Evolutionary conservation across 2,329 filamentous ascomycete species (phyloP), one percentile per base, ranked within the genome.

Genomic region (Scleromitrula shiraiana): DNA sequence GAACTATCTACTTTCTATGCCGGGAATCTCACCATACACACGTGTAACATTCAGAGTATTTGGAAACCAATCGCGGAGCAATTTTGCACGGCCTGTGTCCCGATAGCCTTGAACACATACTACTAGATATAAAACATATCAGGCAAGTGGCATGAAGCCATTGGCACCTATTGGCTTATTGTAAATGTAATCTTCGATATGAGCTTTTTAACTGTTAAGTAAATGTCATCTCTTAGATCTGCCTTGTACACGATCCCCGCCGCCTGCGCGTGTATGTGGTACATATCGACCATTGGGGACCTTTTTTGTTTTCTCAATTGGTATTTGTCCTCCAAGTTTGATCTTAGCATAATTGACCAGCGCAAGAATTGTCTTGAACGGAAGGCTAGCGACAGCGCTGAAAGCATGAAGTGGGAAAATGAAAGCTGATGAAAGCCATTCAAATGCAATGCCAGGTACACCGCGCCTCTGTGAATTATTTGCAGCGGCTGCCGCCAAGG

Each of bases 401-500:
- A 59, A 37, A 15, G 55, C 53, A 35, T 62, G 62, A 7, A 64
- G 22, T 14, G 62, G 62, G 1, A 63, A 29, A 2, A 59, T 54
- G 24, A 63, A 33, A 19, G 56, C 54, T 6, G 56, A 50, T 6
- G 57, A 54, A 12, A 51, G 52, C 61, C 60, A 63, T 42, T 63
- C 61, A n/a, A 61, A 40, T 0, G 62, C 5, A 1, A 50, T 52
- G 9, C 53, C 52, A 26, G 59, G 56, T 9, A 52, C 45, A 15
- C 55, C 50, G 33, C 53, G 46, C 15, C 50, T 51, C 14, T 59
- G 52, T 4, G 53, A 53, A 45, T 51, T 59, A 22, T 60, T 76
- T 8, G 82, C 82, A 1, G 85, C 86, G 0, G 84, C 85, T 0
- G 85, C 85, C 2, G 88, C 87, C n/a, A 96, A 71, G 1, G 85